Evolutionary conservation across 495 filamentous ascomycete genomes (phyloP), one percentile per base, ranked within the genome.

Genomic region (Aspergillus kassunensis): DNA sequence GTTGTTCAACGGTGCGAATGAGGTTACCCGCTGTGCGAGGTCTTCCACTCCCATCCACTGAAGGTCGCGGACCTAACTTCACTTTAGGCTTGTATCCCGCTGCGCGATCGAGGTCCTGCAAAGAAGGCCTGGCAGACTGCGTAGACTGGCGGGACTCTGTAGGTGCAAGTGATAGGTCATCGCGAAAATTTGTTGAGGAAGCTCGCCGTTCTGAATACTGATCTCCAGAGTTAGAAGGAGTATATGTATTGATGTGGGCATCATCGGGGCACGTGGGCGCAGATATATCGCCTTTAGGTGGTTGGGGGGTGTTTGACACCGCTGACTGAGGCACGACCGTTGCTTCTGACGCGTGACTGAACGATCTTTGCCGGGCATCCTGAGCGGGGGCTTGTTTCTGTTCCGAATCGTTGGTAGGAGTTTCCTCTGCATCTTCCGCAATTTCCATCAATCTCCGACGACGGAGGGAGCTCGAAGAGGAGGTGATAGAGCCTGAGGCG

Each of bases 361-460:
- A 65, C 5, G 71, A 63, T 44, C 65, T 49, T 47, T 64, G 65
- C 15, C 63, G 62, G 34, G 55, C 48, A 31, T 67, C 61, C 13
- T 49, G 50, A 23, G n/a, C 23, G 25, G 59, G 11, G 40, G 43
- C 31, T 36, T 57, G 24, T 10, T 47, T 21, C 50, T 54, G 59
- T 8, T 58, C 65, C 49, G 77, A 74, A 39, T 87, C 82, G 54
- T 85, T 83, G 43, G 75, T 74, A 40, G 61, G 57, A 18, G 57
- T 70, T 58, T 98, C 93, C 59, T 86, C 83, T 19, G 76, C 78
- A 77, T 86, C 84, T 65, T 97, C 93, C 42, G 87, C 84, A 62
- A 96, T 97, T 67, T 93, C 93, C 75, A 90, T 84, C 63, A 97
- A 71, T 55, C 85, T 81, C 51, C 84, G 79, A 68, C 81, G 77